Conservation (phyloP, 1,139 yeast genomes). For the Saccharomyces hybrid region DNA sequence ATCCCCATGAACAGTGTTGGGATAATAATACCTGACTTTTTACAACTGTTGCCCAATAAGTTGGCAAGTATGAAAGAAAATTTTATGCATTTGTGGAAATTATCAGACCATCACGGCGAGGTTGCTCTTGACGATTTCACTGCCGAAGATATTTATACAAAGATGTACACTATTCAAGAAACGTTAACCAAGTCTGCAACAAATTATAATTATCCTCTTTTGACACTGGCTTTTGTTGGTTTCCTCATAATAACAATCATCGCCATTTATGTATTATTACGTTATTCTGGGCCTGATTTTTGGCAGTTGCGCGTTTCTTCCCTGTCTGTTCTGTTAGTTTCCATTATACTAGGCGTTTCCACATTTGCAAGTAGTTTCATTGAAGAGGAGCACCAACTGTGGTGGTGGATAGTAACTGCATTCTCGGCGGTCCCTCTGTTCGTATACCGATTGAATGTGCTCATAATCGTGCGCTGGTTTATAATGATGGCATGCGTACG, state of each 20-base stretch:
- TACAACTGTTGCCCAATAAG: conserved; percentile 45
- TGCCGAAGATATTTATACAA: conserved; percentile 33
- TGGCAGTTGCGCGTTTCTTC: conserved; percentile 2
- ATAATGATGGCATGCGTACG: conserved; percentile 43
- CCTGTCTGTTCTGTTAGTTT: conserved; percentile 12
- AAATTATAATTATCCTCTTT: conserved; percentile 52
- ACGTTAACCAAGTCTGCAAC: conserved; percentile 61
- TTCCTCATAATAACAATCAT: conserved; percentile 32
- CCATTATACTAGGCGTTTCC: conserved; percentile 35
- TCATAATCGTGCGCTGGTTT: conserved; percentile 16
- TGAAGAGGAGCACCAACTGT: conserved; percentile 92
- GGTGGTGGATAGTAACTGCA: conserved; percentile 66
- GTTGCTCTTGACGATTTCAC: conserved; percentile 9
- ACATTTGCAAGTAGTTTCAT: conserved; percentile 83
- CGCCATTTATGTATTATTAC: conserved; percentile 3
- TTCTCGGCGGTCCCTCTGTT: conserved; percentile 3
- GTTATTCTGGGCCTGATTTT: conserved; percentile 2
- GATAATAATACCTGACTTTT: conserved; percentile 49
- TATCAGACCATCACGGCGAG: conserved; percentile 18
- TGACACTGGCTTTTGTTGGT: conserved; percentile 42
- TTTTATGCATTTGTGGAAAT: conserved; percentile 47
- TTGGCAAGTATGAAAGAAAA: conserved; percentile 46
- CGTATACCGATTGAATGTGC: not conserved
- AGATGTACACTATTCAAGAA: conserved; percentile 46
- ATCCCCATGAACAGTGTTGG: conserved; percentile 87